phyloP scores from a whole-genome alignment of 177 flowering plant species.

The Vitis hybrid region DNA sequence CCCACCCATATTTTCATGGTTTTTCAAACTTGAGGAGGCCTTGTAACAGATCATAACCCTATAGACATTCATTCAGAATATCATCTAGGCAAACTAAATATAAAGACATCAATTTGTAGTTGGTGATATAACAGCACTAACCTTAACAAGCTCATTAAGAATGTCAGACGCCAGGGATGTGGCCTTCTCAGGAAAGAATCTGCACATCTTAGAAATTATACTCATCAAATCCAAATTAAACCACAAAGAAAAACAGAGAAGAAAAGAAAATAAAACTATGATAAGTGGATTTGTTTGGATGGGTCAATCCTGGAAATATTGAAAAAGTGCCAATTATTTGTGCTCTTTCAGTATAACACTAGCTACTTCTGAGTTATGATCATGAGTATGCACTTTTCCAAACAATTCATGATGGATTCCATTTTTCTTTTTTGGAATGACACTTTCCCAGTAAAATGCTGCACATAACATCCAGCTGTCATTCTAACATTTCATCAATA shows the following conservation, averaged over 20 bases:
- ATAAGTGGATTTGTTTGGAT: no score
- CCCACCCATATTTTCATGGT: neutral
- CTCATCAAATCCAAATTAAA: slow-evolving; percentile 1
- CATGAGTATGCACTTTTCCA: no score
- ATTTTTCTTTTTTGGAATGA: no score
- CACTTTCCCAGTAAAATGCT: no score
- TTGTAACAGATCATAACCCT: neutral
- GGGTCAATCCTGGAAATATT: no score
- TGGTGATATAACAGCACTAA: slow-evolving; percentile 26
- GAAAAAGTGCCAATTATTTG: no score
- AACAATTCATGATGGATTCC: no score
- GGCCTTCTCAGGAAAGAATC: slow-evolving; percentile 90
- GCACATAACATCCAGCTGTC: no score
- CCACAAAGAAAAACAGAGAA: neutral
- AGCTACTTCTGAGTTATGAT: no score
- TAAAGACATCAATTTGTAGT: neutral
- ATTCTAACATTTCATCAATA: no score
- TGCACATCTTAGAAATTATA: slow-evolving; percentile 27
- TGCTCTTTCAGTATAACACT: no score
- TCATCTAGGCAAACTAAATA: neutral
- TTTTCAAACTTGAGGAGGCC: neutral
- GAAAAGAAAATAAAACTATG: neutral
- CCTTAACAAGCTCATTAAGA: slow-evolving; percentile 77
- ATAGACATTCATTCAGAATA: neutral
- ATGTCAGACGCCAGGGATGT: slow-evolving; percentile 57